phyloP scores from a whole-genome alignment of 148 eudicot genomes.

The Nepenthes mirabilis region DNA sequence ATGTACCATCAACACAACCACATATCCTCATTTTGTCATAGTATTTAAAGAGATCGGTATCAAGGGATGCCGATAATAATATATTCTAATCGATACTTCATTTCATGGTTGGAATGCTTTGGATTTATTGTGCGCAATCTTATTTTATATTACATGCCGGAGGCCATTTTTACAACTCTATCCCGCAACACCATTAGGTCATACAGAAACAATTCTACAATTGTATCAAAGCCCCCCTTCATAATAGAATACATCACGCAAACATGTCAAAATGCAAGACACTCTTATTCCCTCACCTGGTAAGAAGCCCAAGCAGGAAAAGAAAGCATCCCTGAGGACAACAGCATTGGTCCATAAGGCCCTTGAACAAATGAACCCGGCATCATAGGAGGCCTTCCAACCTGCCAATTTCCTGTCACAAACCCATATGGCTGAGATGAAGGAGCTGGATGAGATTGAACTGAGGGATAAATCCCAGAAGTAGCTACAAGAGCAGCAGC shows the following conservation, averaged over 20 bases:
- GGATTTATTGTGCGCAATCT: too few relatives aligned
- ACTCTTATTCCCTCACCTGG: slow-evolving; percentile 31
- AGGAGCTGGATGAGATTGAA: slow-evolving; percentile 37
- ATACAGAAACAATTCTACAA: too few relatives aligned
- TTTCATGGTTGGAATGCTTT: background rate
- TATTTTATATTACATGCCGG: too few relatives aligned
- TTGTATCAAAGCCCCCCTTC: too few relatives aligned
- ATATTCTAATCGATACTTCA: too few relatives aligned
- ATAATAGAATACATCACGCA: too few relatives aligned
- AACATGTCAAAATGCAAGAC: background rate
- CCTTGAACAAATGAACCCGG: slow-evolving; percentile 70
- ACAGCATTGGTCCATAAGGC: slow-evolving; percentile 56
- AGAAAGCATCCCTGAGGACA: slow-evolving; percentile 70
- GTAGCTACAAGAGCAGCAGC: slow-evolving; percentile 27
- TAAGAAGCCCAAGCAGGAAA: slow-evolving; percentile 82
- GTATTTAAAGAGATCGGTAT: too few relatives aligned
- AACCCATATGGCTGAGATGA: slow-evolving; percentile 68
- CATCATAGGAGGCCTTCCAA: slow-evolving; percentile 57
- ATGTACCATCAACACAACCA: too few relatives aligned
- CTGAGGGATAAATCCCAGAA: slow-evolving; percentile 30
- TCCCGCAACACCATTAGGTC: too few relatives aligned
- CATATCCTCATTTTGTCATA: too few relatives aligned
- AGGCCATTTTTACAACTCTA: too few relatives aligned
- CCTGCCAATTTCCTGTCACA: slow-evolving; percentile 57
- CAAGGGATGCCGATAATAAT: too few relatives aligned